Evolutionary conservation across 805 yeast genomes (phyloP), one percentile per base, ranked within the genome.

Genomic region (Sugiyamaella smithiae): DNA sequence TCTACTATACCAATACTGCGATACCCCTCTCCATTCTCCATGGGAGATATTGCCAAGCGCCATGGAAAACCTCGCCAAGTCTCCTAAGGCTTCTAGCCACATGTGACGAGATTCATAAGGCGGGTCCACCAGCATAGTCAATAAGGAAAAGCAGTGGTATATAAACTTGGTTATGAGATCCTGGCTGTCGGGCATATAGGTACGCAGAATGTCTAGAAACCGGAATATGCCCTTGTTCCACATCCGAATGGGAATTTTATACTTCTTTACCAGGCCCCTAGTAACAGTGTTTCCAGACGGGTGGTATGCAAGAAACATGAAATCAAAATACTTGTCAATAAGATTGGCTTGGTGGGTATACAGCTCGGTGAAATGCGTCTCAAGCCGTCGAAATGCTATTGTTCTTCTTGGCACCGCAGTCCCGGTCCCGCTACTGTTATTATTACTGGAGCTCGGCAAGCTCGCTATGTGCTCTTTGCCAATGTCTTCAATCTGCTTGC

Each of bases 11-110:
- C 96, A 88, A 63, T 81, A 80, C 63, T 85, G 89, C 1, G 95
- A 84, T 49, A 88, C 77, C 16, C 82, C 66, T 63, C 86, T 85
- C 96, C 96, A 88, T 65, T 88, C 95, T 55, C 86, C 85, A 61
- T 78, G 84, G 44, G 84, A 77, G 1, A 89, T 82, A 5, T 89
- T 83, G 58, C 85, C 86, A 37, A 87, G 69, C 0, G 95, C 93
- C 57, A 88, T 86, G 8, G 95, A 91, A 89, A 88, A 86, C 61
- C 95, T 70, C 29, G 91, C 83, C 55, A 88, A 69, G 63, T 88
- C 96, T 29, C 95, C 96, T 45, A 88, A 67, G 60, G 88, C 84
- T 64, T 88, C 96, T 24, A 82, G 76, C 96, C 96, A 88, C 77
- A 57, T 56, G 33, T 55, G 54, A 1, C 58, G 50, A 7, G 59